phyloP scores from a whole-genome alignment of 768 basidiomycete genomes.

The Galerina sulciceps region DNA sequence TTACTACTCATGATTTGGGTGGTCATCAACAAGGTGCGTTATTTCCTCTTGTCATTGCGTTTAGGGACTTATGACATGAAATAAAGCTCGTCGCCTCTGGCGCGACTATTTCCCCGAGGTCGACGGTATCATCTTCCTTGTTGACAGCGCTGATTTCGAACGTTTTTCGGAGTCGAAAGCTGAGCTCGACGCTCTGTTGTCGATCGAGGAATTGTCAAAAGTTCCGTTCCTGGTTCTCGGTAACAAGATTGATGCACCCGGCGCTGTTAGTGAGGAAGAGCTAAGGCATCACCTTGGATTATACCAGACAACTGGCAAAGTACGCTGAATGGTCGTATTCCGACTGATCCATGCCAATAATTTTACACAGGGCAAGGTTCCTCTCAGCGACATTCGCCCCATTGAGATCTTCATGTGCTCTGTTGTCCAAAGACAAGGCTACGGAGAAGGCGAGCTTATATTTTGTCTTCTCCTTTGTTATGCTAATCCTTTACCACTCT shows the following conservation, averaged over 20 bases:
- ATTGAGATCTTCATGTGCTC: constrained; percentile 99
- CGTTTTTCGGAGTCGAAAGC: constrained; percentile 96
- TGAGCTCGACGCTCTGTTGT: constrained; percentile 93
- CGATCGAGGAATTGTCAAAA: constrained; percentile 93
- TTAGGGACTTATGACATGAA: background rate
- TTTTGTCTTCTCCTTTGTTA: constrained; percentile 5
- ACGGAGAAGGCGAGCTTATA: constrained; percentile 79
- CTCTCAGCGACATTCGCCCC: constrained; percentile 93
- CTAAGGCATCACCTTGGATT: constrained; percentile 93
- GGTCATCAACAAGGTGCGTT: constrained; percentile 91
- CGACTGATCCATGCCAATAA: background rate
- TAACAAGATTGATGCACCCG: constrained; percentile 99
- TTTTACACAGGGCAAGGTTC: constrained; percentile 84
- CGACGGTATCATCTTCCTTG: constrained; percentile 97
- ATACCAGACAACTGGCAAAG: constrained; percentile 99
- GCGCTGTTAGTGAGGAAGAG: constrained; percentile 97
- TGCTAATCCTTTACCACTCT: constrained; percentile 12
- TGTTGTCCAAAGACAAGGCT: constrained; percentile 97
- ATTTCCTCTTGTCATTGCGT: background rate
- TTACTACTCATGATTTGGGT: constrained; percentile 97
- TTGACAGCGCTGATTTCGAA: constrained; percentile 96
- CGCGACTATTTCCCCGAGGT: constrained; percentile 99
- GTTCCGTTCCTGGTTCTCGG: constrained; percentile 98
- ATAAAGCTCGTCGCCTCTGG: constrained; percentile 94
- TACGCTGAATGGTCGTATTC: constrained; percentile 33